Percentiles rank a stretch among this genome's conserved stretches.
Conservation (phyloP, 495 filamentous ascomycete species). For the Podospora didyma region DNA sequence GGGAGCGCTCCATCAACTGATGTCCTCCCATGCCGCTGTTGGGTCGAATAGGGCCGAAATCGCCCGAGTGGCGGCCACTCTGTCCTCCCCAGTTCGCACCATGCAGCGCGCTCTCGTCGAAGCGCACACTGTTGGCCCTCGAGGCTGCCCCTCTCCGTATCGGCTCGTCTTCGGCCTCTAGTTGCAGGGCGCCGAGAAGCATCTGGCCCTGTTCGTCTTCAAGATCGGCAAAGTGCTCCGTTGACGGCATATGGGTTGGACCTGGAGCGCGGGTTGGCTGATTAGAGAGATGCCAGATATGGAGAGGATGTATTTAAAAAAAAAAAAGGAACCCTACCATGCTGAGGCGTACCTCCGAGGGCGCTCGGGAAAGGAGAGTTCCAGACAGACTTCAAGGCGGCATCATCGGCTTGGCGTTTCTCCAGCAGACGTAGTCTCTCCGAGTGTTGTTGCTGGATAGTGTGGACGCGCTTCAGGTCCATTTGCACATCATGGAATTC, state of each 20-base stretch:
- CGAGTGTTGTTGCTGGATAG: constrained; percentile 73
- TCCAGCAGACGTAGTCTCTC: constrained; percentile 77
- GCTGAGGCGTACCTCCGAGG: constrained; percentile 71
- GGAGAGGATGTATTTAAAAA: background rate
- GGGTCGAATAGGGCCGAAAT: constrained; percentile 72
- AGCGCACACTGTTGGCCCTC: constrained; percentile 95
- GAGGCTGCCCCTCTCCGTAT: constrained; percentile 75
- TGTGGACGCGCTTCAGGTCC: constrained; percentile 79
- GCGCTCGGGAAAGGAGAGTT: constrained; percentile 80
- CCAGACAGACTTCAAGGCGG: constrained; percentile 81
- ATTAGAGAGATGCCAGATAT: constrained; percentile 25
- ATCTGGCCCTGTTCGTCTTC: constrained; percentile 74
- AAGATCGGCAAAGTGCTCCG: constrained; percentile 59
- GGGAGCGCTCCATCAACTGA: constrained; percentile 75
- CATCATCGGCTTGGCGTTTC: constrained; percentile 75
- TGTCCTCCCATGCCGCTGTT: constrained; percentile 79
- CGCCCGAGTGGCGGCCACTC: constrained; percentile 71
- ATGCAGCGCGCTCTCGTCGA: constrained; percentile 93
- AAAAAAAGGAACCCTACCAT: constrained; percentile 54
- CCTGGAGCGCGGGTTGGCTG: constrained; percentile 47
- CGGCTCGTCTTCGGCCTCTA: constrained; percentile 81
- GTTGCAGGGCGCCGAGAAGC: constrained; percentile 67
- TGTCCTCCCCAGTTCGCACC: constrained; percentile 78
- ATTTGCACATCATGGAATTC: constrained; percentile 85
- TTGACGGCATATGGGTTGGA: constrained; percentile 65